Conservation (phyloP, 2,329 filamentous ascomycete genomes). For the Fusarium bactridioides region DNA sequence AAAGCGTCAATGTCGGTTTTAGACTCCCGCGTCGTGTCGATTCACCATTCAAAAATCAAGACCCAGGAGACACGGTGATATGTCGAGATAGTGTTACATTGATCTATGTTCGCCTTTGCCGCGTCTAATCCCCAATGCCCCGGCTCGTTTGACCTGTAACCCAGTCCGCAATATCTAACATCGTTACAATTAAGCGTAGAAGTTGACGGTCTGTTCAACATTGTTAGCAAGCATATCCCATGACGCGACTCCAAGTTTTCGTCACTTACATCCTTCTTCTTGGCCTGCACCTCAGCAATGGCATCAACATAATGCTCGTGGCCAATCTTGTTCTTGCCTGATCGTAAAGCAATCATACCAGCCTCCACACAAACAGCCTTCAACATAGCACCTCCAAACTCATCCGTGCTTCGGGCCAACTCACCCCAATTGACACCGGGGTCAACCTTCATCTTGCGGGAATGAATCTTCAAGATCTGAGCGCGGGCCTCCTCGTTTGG, state of each 20-base stretch:
- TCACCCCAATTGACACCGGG: slow-evolving; percentile 95
- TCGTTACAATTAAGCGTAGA: slow-evolving; percentile 54
- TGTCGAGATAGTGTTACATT: slow-evolving; percentile 41
- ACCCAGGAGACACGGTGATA: slow-evolving; percentile 1
- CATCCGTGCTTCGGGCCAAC: slow-evolving; percentile 93
- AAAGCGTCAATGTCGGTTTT: neutral
- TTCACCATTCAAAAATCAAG: neutral
- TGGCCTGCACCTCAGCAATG: slow-evolving; percentile 91
- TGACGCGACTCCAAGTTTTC: neutral
- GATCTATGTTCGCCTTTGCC: slow-evolving; percentile 35
- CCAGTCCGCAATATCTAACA: slow-evolving; percentile 14
- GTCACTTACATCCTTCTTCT: slow-evolving; percentile 85
- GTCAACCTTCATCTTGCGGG: slow-evolving; percentile 97
- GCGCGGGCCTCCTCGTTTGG: slow-evolving; percentile 97
- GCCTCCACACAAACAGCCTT: slow-evolving; percentile 99
- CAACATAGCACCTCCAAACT: slow-evolving; percentile 96
- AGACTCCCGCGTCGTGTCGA: neutral
- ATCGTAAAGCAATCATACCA: slow-evolving; percentile 96
- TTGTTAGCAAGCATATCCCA: slow-evolving; percentile 18
- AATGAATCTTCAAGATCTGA: slow-evolving; percentile 97
- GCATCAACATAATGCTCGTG: slow-evolving; percentile 99
- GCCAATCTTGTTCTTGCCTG: slow-evolving; percentile 93
- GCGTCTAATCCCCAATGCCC: slow-evolving; percentile 32
- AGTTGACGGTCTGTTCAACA: slow-evolving; percentile 61
- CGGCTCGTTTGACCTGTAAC: slow-evolving; percentile 15